These are phyloP conservation scores for Podosphaera xanthii DNA, from an alignment of 2,329 filamentous ascomycete genomes.

Conservation along the genomic window DNA sequence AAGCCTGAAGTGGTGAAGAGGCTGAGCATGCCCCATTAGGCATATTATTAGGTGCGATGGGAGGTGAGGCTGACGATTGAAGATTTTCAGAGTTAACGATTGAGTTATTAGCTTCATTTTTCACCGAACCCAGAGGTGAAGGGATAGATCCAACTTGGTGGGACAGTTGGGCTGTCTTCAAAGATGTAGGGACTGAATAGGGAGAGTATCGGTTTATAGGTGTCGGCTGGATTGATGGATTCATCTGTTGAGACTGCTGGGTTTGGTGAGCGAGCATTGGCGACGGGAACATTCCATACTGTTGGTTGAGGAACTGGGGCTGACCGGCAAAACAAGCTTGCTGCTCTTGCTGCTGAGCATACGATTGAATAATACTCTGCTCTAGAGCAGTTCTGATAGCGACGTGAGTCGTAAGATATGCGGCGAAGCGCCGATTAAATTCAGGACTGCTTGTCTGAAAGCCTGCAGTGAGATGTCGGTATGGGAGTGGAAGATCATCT, in stretches of 20 bases:
- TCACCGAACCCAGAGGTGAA: not conserved
- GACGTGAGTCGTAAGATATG: constrained; percentile 33
- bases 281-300: constrained; percentile 13
- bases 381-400: constrained; percentile 28
- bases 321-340: not conserved
- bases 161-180: constrained; percentile 13
- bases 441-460: constrained; percentile 17
- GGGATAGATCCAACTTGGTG: constrained; percentile 18
- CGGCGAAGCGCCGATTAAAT: constrained; percentile 13
- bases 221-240: constrained; percentile 2
- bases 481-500: constrained; percentile 50
- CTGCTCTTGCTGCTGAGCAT: constrained; percentile 12
- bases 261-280: constrained; percentile 13
- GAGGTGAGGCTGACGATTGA: not conserved
- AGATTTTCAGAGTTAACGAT: not conserved
- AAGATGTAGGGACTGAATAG: constrained; percentile 18
- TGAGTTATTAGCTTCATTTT: not conserved
- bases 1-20: constrained; percentile 8
- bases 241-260: constrained; percentile 4
- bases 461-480: constrained; percentile 37
- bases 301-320: constrained; percentile 16
- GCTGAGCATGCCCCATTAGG: constrained; percentile 7
- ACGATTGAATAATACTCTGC: constrained; percentile 20
- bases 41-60: not conserved
- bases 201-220: constrained; percentile 20